phyloP scores from a whole-genome alignment of 805 yeast genomes.

The Metschnikowia shivogae region DNA sequence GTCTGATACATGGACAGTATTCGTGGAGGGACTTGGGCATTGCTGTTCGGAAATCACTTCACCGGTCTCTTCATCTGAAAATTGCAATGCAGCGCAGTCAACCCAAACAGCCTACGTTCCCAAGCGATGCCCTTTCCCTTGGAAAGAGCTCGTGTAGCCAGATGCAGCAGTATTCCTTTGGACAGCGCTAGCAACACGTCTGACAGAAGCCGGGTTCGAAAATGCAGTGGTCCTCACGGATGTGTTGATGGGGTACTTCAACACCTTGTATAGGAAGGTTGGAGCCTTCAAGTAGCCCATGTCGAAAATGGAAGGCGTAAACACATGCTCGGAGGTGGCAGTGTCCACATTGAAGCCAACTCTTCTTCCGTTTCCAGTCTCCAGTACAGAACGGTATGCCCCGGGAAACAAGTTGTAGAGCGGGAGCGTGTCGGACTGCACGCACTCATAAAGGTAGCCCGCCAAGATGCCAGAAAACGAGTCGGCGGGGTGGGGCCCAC shows the following conservation, averaged over 20 bases:
- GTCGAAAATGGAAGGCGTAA: constrained; percentile 38
- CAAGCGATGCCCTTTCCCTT: constrained; percentile 36
- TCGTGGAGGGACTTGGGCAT: too few species aligned
- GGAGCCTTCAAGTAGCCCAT: constrained; percentile 59
- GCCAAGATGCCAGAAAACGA: constrained; percentile 49
- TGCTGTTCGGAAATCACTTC: background rate
- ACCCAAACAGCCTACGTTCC: constrained; percentile 17
- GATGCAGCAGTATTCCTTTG: constrained; percentile 4
- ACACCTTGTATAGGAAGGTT: constrained; percentile 28
- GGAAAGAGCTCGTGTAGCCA: constrained; percentile 17
- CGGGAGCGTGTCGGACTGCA: constrained; percentile 53
- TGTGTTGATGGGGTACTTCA: constrained; percentile 27
- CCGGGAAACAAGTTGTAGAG: constrained; percentile 36
- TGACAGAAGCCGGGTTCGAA: constrained; percentile 7
- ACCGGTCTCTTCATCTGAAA: background rate
- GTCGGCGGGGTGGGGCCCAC: constrained; percentile 38
- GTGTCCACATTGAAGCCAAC: constrained; percentile 27
- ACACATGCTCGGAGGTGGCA: constrained; percentile 7
- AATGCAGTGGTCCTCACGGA: constrained; percentile 29
- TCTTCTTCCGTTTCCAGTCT: constrained; percentile 14
- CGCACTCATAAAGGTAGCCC: constrained; percentile 58
- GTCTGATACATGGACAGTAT: too few species aligned
- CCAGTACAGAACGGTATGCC: constrained; percentile 17
- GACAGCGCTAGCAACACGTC: constrained; percentile 1
- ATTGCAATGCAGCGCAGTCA: background rate